Evolutionary conservation across 305 asterid genomes (phyloP).

Genomic region (Plantago coronopus): DNA sequence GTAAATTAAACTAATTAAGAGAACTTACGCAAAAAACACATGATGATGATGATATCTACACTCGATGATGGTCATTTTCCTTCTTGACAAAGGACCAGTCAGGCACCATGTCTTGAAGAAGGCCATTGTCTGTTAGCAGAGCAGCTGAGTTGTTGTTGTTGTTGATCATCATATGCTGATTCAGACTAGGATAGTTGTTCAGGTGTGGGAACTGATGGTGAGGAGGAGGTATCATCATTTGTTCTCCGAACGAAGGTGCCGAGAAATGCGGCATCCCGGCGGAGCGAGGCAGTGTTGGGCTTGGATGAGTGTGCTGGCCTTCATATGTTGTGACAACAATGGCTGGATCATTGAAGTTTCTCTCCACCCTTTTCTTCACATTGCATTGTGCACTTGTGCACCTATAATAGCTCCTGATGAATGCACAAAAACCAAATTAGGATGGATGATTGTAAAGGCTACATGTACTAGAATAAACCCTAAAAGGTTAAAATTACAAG

Average conservation of each 20-base stretch:
- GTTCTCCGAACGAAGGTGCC: constrained; percentile 1
- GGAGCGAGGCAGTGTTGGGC: constrained; percentile 37
- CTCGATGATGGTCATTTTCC: too few species aligned
- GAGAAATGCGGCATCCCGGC: constrained; percentile 11
- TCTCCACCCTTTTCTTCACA: constrained; percentile 75
- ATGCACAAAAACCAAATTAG: background rate
- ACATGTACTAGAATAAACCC: background rate
- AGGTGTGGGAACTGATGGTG: constrained; percentile 5
- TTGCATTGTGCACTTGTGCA: constrained; percentile 66
- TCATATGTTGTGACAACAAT: constrained; percentile 67
- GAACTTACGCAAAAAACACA: background rate
- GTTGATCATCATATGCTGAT: background rate
- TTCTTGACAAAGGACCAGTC: constrained; percentile 28
- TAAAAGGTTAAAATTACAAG: background rate
- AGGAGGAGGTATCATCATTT: constrained; percentile 7
- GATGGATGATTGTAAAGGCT: background rate
- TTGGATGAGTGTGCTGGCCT: constrained; percentile 69
- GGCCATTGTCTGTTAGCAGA: constrained; percentile 38
- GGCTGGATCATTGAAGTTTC: constrained; percentile 49
- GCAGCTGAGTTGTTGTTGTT: constrained; percentile 20
- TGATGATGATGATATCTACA: too few species aligned
- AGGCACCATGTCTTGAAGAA: constrained; percentile 58
- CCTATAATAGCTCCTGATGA: constrained; percentile 59
- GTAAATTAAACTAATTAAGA: too few species aligned
- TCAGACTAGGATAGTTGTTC: constrained; percentile 15